A percentile compares a stretch with the other conserved stretches of the same genome.
Evolutionary conservation across 1,139 yeast genomes (phyloP).

Genomic region (Lodderomyces pseudojiufengensis): DNA sequence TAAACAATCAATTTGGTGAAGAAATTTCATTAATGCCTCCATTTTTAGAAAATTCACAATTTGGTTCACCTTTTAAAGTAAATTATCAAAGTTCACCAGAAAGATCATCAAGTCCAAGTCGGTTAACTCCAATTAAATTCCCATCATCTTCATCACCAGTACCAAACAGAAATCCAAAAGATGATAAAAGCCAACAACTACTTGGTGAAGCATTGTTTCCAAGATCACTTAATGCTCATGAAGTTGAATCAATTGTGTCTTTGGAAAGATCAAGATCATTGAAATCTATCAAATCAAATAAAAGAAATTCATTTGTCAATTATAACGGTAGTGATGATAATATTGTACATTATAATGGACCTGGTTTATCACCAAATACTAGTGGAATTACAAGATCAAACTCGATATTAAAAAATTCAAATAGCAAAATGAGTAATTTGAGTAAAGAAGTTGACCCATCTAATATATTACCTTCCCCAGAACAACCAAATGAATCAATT

Average conservation of each 20-base stretch:
- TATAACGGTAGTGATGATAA: conserved; percentile 49
- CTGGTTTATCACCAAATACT: conserved; percentile 15
- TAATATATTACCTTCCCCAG: conserved; percentile 5
- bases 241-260: conserved; percentile 71
- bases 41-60: conserved; percentile 14
- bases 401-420: conserved; percentile 47
- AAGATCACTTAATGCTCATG: conserved; percentile 59
- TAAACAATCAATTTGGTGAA: conserved; percentile 23
- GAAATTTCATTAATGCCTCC: conserved; percentile 23
- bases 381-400: conserved; percentile 29
- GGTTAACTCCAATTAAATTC: not conserved
- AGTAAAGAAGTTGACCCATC: conserved; percentile 16
- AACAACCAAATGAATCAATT: conserved; percentile 1
- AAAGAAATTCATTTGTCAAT: conserved; percentile 42
- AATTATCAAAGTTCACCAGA: conserved; percentile 16
- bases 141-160: conserved; percentile 7
- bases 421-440: conserved; percentile 13
- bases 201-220: conserved; percentile 72
- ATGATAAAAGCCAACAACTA: conserved; percentile 14
- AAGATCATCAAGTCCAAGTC: not conserved
- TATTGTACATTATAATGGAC: conserved; percentile 31
- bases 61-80: conserved; percentile 37
- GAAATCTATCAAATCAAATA: conserved; percentile 41
- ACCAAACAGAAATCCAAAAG: conserved; percentile 7
- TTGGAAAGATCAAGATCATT: conserved; percentile 67